These are phyloP conservation scores for Erodium trifolium DNA, from an alignment of 441 rosid genomes.

Conservation along the genomic window DNA sequence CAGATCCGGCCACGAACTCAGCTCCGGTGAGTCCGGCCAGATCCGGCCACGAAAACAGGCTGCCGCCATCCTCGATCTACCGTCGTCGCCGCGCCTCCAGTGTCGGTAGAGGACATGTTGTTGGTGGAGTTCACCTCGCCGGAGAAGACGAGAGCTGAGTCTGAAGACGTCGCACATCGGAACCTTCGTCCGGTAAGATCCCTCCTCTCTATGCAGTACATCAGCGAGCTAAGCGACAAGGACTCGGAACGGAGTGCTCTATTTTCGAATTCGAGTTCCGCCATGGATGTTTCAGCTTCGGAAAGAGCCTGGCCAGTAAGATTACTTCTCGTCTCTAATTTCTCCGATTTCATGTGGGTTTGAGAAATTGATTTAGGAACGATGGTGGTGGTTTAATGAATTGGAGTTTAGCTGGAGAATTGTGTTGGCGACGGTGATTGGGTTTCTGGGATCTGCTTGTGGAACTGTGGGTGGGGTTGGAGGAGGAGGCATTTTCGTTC, in stretches of 20 bases:
- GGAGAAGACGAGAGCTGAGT: too few relatives aligned
- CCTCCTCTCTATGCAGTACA: neutral
- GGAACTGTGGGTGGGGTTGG: conserved; percentile 45
- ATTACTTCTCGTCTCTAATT: neutral
- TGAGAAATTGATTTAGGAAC: neutral
- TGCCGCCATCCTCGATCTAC: too few relatives aligned
- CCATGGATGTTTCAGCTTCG: neutral
- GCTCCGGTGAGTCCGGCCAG: too few relatives aligned
- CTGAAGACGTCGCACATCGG: too few relatives aligned
- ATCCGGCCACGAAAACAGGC: too few relatives aligned
- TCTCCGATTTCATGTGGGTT: neutral
- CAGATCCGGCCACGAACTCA: too few relatives aligned
- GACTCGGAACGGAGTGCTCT: neutral
- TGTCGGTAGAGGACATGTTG: too few relatives aligned
- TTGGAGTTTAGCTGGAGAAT: conserved; percentile 65
- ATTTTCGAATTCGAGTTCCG: neutral
- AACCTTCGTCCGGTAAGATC: too few relatives aligned
- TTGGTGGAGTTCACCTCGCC: too few relatives aligned
- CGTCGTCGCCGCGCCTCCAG: too few relatives aligned
- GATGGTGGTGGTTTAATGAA: conserved; percentile 28
- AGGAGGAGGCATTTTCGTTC: conserved; percentile 82
- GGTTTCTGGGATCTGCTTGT: conserved; percentile 82
- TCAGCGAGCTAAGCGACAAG: neutral
- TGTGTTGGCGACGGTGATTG: conserved; percentile 63
- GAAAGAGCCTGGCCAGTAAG: neutral